These are phyloP conservation scores for Colletotrichum lentis DNA, from an alignment of 2,329 filamentous ascomycete genomes.

Conservation along the genomic window DNA sequence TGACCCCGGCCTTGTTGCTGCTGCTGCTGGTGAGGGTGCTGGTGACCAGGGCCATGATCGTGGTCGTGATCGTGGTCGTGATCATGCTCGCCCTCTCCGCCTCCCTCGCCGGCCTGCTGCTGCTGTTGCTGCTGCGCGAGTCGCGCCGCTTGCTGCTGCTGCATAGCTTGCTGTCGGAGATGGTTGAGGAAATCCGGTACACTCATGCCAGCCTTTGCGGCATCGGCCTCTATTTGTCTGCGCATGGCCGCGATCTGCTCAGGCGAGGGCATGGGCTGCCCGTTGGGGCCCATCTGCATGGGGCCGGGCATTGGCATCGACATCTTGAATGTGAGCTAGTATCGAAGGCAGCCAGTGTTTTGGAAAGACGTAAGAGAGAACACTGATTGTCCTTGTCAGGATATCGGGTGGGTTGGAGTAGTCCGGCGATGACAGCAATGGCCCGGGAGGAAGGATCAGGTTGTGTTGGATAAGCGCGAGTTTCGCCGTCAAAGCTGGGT, in stretches of 20 bases:
- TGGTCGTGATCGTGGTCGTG: conserved; percentile 44
- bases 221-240: conserved; percentile 81
- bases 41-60: conserved; percentile 41
- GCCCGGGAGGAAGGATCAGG: conserved; percentile 3
- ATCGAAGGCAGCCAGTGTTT: conserved; percentile 24
- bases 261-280: conserved; percentile 59
- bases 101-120: conserved; percentile 19
- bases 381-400: conserved; percentile 8
- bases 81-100: conserved; percentile 41
- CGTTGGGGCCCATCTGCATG: conserved; percentile 47
- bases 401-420: conserved; percentile 11
- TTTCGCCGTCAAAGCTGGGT: conserved; percentile 17
- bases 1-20: conserved; percentile 52
- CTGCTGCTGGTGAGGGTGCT: conserved; percentile 42
- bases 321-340: conserved; percentile 25
- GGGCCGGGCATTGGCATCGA: conserved; percentile 45
- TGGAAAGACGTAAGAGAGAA: conserved; percentile 6
- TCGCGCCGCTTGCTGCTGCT: conserved; percentile 57
- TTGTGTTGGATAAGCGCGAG: conserved; percentile 15
- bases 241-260: conserved; percentile 89
- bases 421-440: conserved; percentile 15
- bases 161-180: conserved; percentile 64
- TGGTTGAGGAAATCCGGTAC: conserved; percentile 84
- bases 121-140: conserved; percentile 54
- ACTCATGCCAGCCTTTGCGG: conserved; percentile 82